Evolutionary conservation across 1,139 yeast genomes (phyloP), one percentile per base, ranked within the genome.

Genomic region (Suhomyces taliae): DNA sequence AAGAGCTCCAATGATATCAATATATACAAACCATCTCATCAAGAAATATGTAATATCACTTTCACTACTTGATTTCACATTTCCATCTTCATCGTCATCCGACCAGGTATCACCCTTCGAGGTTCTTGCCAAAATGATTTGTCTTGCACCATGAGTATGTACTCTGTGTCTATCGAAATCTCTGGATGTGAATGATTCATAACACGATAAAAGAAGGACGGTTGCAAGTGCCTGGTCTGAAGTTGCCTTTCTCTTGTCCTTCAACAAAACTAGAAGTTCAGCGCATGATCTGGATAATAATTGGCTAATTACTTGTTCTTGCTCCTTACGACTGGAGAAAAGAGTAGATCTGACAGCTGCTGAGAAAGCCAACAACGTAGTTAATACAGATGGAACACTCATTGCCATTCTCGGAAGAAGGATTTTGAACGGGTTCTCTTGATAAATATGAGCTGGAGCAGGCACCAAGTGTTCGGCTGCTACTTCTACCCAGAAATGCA

Each of bases 401-500:
- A 85, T 71, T 0, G 95, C 91, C 79, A 87, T 76, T 53, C 79
- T 81, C 0, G 95, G 93, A 14, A 87, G 63, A 6, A 85, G 65
- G 7, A 77, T 76, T 50, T 77, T 77, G 65, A 87, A 86, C 0
- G 95, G 95, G 56, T 87, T 87, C 24, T 80, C 82, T 24, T 66
- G 71, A 58, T 84, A 83, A 4, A 77, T 58, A 14, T 70, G 64
- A 2, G 79, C 70, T 6, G 90, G 90, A 0, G 89, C 85, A 0
- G 95, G 93, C 6, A 85, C 90, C 34, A 87, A 67, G 37, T 78
- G 70, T 39, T 75, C 74, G 1, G 90, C 79, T 0, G 89, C 87
- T 10, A 82, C 80, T 46, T 80, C 72, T 12, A 84, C 67, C 73
- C 81, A 87, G 55, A 83, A 84, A 52, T 82, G 82, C 67, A 87